Evolutionary conservation across 805 yeast genomes (phyloP).

Genomic region (Tetrapisispora phaffii): DNA sequence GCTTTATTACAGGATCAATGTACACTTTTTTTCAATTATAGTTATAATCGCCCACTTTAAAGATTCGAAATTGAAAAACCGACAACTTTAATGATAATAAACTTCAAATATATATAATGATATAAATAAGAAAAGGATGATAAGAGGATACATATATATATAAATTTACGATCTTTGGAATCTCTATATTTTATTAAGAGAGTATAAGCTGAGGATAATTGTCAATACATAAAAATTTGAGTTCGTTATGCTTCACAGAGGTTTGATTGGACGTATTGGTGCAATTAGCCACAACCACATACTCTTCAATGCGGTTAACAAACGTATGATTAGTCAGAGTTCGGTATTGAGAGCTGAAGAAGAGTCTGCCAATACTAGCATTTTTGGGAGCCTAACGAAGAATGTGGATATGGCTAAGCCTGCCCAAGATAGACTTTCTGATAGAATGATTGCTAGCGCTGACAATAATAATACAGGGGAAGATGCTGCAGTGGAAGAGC

Average conservation of each 20-base stretch:
- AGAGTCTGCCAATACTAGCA: conserved; percentile 1
- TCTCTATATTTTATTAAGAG: not conserved
- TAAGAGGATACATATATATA: no score
- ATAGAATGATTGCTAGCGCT: conserved; percentile 16
- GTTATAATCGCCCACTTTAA: no score
- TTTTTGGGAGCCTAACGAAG: conserved; percentile 22
- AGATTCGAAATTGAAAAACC: no score
- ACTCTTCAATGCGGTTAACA: not conserved
- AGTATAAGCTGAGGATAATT: not conserved
- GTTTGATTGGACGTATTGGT: not conserved
- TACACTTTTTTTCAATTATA: no score
- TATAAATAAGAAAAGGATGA: no score
- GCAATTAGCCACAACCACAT: not conserved
- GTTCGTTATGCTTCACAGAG: not conserved
- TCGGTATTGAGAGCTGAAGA: not conserved
- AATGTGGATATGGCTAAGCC: conserved; percentile 11
- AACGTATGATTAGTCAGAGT: not conserved
- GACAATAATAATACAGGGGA: conserved; percentile 18
- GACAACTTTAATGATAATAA: no score
- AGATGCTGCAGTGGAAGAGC: conserved; percentile 11
- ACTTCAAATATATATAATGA: no score
- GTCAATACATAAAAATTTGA: not conserved
- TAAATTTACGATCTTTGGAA: not conserved
- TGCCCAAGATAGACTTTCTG: conserved; percentile 16
- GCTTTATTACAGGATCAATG: no score